A percentile compares a stretch with the other conserved stretches of the same genome.
These are phyloP conservation scores for Colletotrichum sojae DNA, from an alignment of 2,329 filamentous ascomycete genomes.

Conservation along the genomic window DNA sequence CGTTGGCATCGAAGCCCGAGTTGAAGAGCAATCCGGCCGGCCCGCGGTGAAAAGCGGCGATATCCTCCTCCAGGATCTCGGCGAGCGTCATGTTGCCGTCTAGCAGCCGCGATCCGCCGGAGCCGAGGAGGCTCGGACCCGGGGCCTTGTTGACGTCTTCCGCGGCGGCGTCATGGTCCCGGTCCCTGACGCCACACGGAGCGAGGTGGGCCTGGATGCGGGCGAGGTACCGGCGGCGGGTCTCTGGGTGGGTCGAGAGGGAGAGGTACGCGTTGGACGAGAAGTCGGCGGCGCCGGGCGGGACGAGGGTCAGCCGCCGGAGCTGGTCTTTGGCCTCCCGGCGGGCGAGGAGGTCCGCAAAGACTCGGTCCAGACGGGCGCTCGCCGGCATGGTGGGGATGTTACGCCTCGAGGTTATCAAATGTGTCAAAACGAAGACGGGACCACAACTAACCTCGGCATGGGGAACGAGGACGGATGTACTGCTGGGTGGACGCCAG, in stretches of 20 bases:
- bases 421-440: neutral
- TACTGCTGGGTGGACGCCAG: neutral
- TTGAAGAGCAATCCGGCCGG: conserved; percentile 66
- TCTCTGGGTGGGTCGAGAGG: conserved; percentile 66
- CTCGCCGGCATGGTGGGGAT: conserved; percentile 27
- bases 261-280: conserved; percentile 87
- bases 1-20: conserved; percentile 77
- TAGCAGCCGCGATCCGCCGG: conserved; percentile 67
- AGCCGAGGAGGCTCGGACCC: conserved; percentile 64
- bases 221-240: conserved; percentile 76
- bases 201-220: conserved; percentile 45
- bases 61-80: conserved; percentile 60
- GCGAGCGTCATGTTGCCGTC: conserved; percentile 65
- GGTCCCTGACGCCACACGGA: conserved; percentile 4
- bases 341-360: conserved; percentile 32
- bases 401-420: neutral
- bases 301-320: conserved; percentile 68
- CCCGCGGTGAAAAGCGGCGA: conserved; percentile 64
- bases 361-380: conserved; percentile 34
- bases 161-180: neutral
- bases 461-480: conserved; percentile 15
- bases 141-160: conserved; percentile 40
- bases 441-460: conserved; percentile 19
- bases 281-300: conserved; percentile 80
- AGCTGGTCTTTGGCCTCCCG: conserved; percentile 52